Evolutionary conservation across 495 filamentous ascomycete species (phyloP).

Genomic region (Chaetomium fimeti): DNA sequence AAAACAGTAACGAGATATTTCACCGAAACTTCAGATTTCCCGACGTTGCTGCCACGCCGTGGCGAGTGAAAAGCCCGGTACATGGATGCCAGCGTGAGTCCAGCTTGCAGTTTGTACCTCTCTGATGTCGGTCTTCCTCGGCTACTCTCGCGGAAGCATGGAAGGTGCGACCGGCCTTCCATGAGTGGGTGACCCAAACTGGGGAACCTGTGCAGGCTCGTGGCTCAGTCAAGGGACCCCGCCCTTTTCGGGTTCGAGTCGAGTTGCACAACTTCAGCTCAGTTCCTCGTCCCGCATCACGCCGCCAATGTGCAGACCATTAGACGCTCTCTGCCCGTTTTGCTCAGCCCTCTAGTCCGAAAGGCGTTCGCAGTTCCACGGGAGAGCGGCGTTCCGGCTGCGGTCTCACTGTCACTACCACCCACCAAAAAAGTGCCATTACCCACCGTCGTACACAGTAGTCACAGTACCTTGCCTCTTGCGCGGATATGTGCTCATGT

Average conservation of each 20-base stretch:
- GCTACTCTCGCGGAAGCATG: neutral
- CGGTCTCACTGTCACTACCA: neutral
- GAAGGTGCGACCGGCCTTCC: constrained; percentile 3
- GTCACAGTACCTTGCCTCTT: no score
- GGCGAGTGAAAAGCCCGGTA: neutral
- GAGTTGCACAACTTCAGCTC: neutral
- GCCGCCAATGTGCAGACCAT: neutral
- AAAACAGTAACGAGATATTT: neutral
- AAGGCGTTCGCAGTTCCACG: neutral
- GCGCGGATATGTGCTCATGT: neutral
- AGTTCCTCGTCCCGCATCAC: neutral
- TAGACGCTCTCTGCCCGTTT: neutral
- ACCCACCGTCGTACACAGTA: no score
- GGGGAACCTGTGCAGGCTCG: constrained; percentile 1
- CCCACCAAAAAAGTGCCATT: no score
- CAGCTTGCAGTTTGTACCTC: no score
- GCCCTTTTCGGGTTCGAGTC: neutral
- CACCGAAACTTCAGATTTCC: neutral
- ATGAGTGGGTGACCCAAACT: neutral
- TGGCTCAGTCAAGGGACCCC: neutral
- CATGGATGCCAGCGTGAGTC: neutral
- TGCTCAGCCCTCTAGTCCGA: no score
- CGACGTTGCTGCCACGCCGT: neutral
- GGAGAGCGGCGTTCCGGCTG: neutral
- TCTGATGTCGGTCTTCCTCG: neutral